phyloP scores from a whole-genome alignment of 139 green algal genomes.

The Edaphochlamys debaryana region DNA sequence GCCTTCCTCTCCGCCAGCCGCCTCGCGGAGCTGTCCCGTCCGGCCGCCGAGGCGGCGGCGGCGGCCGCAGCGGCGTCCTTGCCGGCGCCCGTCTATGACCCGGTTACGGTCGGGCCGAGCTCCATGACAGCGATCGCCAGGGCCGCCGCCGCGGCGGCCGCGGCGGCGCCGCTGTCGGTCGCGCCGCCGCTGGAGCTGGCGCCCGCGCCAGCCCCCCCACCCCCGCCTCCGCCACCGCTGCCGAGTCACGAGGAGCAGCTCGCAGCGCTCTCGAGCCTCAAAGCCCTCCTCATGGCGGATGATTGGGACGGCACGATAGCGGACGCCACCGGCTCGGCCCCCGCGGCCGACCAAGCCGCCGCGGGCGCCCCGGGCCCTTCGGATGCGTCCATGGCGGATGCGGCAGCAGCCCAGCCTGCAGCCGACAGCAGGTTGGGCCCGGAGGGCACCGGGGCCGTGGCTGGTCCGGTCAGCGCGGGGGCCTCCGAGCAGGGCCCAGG shows the following conservation, averaged over 20 bases:
- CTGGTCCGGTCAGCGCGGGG: no score
- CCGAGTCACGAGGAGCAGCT: conserved; percentile 9
- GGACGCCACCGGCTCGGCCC: no score
- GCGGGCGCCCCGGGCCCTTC: no score
- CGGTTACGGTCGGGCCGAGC: background rate
- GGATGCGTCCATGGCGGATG: no score
- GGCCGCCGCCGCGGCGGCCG: background rate
- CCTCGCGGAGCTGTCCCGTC: background rate
- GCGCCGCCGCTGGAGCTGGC: background rate
- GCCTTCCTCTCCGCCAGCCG: background rate
- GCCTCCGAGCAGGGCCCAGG: no score
- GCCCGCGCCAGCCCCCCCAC: background rate
- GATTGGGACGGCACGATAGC: background rate
- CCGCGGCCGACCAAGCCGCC: no score
- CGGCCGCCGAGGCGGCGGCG: background rate
- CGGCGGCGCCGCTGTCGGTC: background rate
- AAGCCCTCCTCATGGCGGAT: conserved; percentile 7
- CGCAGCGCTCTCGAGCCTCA: conserved; percentile 19
- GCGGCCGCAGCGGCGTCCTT: background rate
- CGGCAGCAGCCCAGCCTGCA: no score
- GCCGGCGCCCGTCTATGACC: background rate
- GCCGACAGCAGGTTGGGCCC: no score
- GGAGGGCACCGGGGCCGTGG: no score
- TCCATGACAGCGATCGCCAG: background rate
- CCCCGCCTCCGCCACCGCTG: background rate